Evolutionary conservation across 2,329 filamentous ascomycete genomes (phyloP).

Genomic region (Aspergillus sp.): DNA sequence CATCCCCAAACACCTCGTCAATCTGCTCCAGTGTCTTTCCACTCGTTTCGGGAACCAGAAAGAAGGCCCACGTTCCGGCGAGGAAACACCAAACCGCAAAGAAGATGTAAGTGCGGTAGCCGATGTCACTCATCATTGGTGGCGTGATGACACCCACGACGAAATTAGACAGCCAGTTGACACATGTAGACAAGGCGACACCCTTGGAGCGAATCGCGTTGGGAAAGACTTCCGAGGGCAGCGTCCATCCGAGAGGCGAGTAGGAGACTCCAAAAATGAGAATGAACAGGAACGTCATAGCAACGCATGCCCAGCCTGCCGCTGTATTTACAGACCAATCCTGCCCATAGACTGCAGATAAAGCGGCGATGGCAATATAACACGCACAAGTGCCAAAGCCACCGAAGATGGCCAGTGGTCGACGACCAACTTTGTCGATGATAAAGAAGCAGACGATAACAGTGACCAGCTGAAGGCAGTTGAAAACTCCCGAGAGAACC

Average conservation of each 20-base stretch:
- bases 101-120: slow-evolving; percentile 48
- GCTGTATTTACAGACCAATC: slow-evolving; percentile 17
- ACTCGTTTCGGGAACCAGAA: slow-evolving; percentile 13
- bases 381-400: slow-evolving; percentile 22
- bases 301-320: slow-evolving; percentile 17
- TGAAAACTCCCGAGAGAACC: slow-evolving; percentile 30
- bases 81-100: slow-evolving; percentile 47
- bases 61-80: slow-evolving; percentile 17
- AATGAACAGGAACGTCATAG: slow-evolving; percentile 5
- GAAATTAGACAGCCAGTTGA: slow-evolving; percentile 36
- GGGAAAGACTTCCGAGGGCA: slow-evolving; percentile 33
- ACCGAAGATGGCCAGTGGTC: slow-evolving; percentile 23
- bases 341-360: slow-evolving; percentile 14
- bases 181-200: slow-evolving; percentile 27
- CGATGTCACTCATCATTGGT: slow-evolving; percentile 50
- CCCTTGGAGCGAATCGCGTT: slow-evolving; percentile 32
- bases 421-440: slow-evolving; percentile 27
- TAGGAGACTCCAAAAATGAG: slow-evolving; percentile 19
- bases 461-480: slow-evolving; percentile 29
- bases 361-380: slow-evolving; percentile 24
- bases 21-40: slow-evolving; percentile 12
- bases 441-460: slow-evolving; percentile 20
- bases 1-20: slow-evolving; percentile 9
- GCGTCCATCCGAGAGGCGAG: slow-evolving; percentile 30
- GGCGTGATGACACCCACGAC: slow-evolving; percentile 54